phyloP scores from a whole-genome alignment of 176 grass and related monocot genomes.

The Miscanthus lutarioriparius region DNA sequence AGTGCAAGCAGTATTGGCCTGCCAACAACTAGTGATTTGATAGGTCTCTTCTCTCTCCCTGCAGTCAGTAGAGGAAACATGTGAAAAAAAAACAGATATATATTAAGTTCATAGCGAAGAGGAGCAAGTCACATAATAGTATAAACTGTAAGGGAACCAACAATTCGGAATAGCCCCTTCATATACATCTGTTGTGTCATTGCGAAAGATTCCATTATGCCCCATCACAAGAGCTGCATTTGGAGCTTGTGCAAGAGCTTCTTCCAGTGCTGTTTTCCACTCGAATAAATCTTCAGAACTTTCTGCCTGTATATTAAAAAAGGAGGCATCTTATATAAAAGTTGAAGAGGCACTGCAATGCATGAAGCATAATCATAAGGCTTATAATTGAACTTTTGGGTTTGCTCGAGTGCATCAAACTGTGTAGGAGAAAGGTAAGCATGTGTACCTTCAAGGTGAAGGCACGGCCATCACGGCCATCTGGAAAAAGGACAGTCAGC shows the following conservation, averaged over 20 bases:
- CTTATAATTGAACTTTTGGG: slow-evolving; percentile 25
- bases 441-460: slow-evolving; percentile 90
- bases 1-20: slow-evolving; percentile 98
- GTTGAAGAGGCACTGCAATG: slow-evolving; percentile 2
- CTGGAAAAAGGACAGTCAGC: slow-evolving; percentile 94
- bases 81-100: slow-evolving; percentile 39
- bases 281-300: slow-evolving; percentile 95
- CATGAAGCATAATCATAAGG: slow-evolving; percentile 39
- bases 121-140: slow-evolving; percentile 16
- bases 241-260: slow-evolving; percentile 97
- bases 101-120: slow-evolving; percentile 11
- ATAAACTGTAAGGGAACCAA: slow-evolving; percentile 50
- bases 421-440: slow-evolving; percentile 26
- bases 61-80: slow-evolving; percentile 30
- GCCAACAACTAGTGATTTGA: slow-evolving; percentile 90
- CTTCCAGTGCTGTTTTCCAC: slow-evolving; percentile 97
- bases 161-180: slow-evolving; percentile 88
- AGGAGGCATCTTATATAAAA: background rate
- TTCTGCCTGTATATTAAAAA: slow-evolving; percentile 62
- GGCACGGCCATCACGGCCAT: slow-evolving; percentile 97
- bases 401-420: slow-evolving; percentile 13
- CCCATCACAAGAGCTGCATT: slow-evolving; percentile 99
- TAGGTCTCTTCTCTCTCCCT: slow-evolving; percentile 94
- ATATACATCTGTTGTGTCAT: slow-evolving; percentile 78
- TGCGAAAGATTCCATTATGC: slow-evolving; percentile 98